These are phyloP conservation scores for Kurtzmaniella quercitrusa DNA, from an alignment of 1,139 yeast species.

Conservation along the genomic window DNA sequence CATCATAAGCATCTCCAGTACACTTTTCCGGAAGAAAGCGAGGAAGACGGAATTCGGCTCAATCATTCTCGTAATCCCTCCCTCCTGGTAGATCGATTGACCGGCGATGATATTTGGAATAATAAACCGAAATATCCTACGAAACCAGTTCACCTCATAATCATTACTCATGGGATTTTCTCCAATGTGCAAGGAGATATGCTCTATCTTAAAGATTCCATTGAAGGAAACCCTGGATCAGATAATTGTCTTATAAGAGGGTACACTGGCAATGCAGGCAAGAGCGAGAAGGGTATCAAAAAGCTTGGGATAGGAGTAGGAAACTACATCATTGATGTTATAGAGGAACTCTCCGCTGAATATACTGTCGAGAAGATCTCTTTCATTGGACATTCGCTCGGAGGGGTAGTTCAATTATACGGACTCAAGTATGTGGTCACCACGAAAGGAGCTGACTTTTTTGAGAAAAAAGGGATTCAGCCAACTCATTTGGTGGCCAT, in stretches of 20 bases:
- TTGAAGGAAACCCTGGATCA: slow-evolving; percentile 50
- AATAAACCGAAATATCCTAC: slow-evolving; percentile 34
- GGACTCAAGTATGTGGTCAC: slow-evolving; percentile 74
- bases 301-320: slow-evolving; percentile 79
- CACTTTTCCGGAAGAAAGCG: slow-evolving; percentile 4
- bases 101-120: slow-evolving; percentile 71
- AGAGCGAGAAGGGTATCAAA: slow-evolving; percentile 85
- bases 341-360: slow-evolving; percentile 26
- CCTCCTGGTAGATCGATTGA: slow-evolving; percentile 42
- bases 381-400: slow-evolving; percentile 87
- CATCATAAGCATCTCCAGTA: background rate
- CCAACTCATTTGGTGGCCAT: slow-evolving; percentile 77
- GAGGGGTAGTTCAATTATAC: slow-evolving; percentile 86
- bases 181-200: slow-evolving; percentile 88
- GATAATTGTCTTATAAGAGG: slow-evolving; percentile 79
- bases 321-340: slow-evolving; percentile 57
- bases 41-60: slow-evolving; percentile 8
- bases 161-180: slow-evolving; percentile 87
- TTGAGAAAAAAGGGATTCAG: slow-evolving; percentile 40
- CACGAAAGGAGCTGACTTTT: slow-evolving; percentile 52
- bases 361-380: slow-evolving; percentile 57
- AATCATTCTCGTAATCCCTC: slow-evolving; percentile 17
- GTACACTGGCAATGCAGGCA: slow-evolving; percentile 76
- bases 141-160: slow-evolving; percentile 64
- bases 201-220: slow-evolving; percentile 76